A percentile compares a stretch with the other conserved stretches of the same genome.
These are phyloP conservation scores for Globisporangium apiculatum DNA, from an alignment of 352 stramenopile species.

Conservation along the genomic window DNA sequence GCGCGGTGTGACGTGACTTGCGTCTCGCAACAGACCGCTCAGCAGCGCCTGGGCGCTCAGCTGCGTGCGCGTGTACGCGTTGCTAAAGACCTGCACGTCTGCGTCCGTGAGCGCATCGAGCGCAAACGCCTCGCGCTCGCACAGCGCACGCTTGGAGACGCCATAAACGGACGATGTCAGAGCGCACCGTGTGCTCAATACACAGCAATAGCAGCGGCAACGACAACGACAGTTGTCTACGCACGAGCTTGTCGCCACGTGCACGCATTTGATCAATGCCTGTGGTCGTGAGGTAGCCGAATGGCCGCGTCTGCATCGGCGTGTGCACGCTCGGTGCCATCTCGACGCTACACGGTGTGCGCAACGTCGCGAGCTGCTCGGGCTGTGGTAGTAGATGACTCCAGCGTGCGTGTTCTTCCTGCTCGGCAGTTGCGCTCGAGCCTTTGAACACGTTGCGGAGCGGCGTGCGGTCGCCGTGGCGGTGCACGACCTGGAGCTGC, in stretches of 20 bases:
- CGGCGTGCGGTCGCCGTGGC: constrained; percentile 74
- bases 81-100: constrained; percentile 59
- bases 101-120: constrained; percentile 24
- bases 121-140: constrained; percentile 28
- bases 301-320: constrained; percentile 49
- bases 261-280: constrained; percentile 64
- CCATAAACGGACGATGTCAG: neutral
- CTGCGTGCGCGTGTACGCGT: constrained; percentile 73
- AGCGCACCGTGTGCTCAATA: neutral
- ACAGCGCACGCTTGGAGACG: constrained; percentile 27
- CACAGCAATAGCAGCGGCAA: neutral
- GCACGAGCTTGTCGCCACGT: constrained; percentile 42
- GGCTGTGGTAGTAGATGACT: constrained; percentile 26
- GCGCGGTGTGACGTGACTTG: constrained; percentile 24
- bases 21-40: constrained; percentile 28
- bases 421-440: constrained; percentile 19
- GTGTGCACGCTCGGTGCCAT: constrained; percentile 11
- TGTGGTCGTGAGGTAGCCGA: constrained; percentile 54
- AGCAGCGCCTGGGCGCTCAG: constrained; percentile 66
- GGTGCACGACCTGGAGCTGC: constrained; percentile 74
- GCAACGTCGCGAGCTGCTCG: constrained; percentile 27
- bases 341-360: constrained; percentile 21
- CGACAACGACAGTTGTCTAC: neutral
- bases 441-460: constrained; percentile 60
- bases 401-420: constrained; percentile 41